phyloP scores from a whole-genome alignment of 805 yeast genomes.

The Metschnikowia bowlesiae region DNA sequence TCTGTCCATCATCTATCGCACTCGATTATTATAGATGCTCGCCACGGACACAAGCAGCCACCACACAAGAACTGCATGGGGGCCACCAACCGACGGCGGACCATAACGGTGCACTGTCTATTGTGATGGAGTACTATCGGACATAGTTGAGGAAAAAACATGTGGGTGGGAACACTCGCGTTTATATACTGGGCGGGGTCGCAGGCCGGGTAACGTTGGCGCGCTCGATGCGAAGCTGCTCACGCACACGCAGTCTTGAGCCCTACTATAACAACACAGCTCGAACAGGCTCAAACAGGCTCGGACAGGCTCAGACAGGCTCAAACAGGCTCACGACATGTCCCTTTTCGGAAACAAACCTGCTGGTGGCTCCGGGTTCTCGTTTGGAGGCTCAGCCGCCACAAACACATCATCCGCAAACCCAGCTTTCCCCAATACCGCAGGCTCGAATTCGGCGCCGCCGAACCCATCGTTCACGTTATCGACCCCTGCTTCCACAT shows the following conservation, averaged over 20 bases:
- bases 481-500: not conserved
- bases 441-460: too few relatives aligned
- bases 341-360: slow-evolving; percentile 13
- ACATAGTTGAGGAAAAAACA: slow-evolving; percentile 47
- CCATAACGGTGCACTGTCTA: slow-evolving; percentile 58
- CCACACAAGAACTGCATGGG: slow-evolving; percentile 31
- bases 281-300: not conserved
- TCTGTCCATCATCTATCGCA: slow-evolving; percentile 50
- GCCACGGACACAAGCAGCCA: slow-evolving; percentile 12
- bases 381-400: not conserved
- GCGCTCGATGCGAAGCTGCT: slow-evolving; percentile 1
- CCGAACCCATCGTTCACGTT: too few relatives aligned
- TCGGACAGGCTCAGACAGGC: not conserved
- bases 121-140: slow-evolving; percentile 64
- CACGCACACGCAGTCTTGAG: not conserved
- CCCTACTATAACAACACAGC: not conserved
- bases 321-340: not conserved
- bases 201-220: slow-evolving; percentile 16
- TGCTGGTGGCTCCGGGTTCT: slow-evolving; percentile 8
- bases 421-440: too few relatives aligned
- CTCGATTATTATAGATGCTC: slow-evolving; percentile 22
- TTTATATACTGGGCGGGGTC: slow-evolving; percentile 4
- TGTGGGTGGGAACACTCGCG: not conserved
- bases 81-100: slow-evolving; percentile 15
- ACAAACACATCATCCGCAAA: too few relatives aligned